A percentile compares a stretch with the other conserved stretches of the same genome.
phyloP scores from a whole-genome alignment of 208 protist genomes.

The Crithidia sp. region DNA sequence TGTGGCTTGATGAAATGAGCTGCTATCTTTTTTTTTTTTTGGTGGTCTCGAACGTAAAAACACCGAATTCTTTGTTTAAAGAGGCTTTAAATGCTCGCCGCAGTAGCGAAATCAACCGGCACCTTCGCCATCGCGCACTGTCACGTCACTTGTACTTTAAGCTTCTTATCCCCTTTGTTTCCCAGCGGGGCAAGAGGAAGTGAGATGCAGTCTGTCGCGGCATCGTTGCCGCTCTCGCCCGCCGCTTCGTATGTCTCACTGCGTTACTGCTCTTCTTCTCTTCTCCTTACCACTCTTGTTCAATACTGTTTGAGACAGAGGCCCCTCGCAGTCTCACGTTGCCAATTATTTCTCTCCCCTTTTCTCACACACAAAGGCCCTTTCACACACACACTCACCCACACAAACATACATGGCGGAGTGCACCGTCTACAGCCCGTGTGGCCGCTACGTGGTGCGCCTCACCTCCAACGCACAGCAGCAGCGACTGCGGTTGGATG shows the following conservation, averaged over 20 bases:
- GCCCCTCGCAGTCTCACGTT: not conserved
- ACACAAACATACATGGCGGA: slow-evolving; percentile 28
- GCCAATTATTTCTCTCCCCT: not conserved
- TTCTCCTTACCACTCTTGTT: not conserved
- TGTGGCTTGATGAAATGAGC: too few relatives aligned
- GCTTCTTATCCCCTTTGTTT: too few relatives aligned
- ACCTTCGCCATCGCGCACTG: too few relatives aligned
- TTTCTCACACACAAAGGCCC: not conserved
- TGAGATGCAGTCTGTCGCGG: too few relatives aligned
- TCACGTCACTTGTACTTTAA: too few relatives aligned
- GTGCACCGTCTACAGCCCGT: slow-evolving; percentile 77
- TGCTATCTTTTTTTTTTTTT: slow-evolving; percentile 17
- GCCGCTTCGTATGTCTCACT: too few relatives aligned
- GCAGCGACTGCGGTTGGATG: slow-evolving; percentile 37
- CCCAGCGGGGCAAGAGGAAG: too few relatives aligned
- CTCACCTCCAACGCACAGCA: slow-evolving; percentile 38
- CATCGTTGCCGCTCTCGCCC: too few relatives aligned
- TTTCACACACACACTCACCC: not conserved
- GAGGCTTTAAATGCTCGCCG: not conserved
- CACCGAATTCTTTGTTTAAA: not conserved
- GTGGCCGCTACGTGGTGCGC: slow-evolving; percentile 69
- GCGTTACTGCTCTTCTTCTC: too few relatives aligned
- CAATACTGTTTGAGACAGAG: not conserved
- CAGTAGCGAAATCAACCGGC: too few relatives aligned
- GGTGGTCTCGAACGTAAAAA: not conserved